Evolutionary conservation across 495 filamentous ascomycete species (phyloP).

Genomic region (Neohortaea acidophila): DNA sequence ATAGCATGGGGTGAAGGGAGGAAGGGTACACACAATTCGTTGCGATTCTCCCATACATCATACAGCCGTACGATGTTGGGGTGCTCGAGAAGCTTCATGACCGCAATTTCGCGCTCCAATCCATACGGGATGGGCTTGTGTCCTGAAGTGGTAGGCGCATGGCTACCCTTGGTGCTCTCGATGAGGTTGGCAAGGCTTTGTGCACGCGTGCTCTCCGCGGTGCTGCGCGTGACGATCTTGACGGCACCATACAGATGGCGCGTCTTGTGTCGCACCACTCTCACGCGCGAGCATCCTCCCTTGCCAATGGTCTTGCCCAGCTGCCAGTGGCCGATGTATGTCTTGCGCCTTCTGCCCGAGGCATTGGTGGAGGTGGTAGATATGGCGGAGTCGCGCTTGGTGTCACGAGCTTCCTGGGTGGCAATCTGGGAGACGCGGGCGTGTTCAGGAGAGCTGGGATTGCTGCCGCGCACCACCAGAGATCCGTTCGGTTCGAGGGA

Average conservation of each 20-base stretch:
- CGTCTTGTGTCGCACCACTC: constrained; percentile 58
- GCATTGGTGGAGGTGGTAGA: constrained; percentile 51
- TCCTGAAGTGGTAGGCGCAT: constrained; percentile 11
- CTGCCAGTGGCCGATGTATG: constrained; percentile 77
- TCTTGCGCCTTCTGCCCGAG: constrained; percentile 48
- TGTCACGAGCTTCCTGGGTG: constrained; percentile 36
- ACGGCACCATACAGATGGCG: constrained; percentile 70
- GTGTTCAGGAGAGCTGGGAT: constrained; percentile 32
- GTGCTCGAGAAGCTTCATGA: constrained; percentile 92
- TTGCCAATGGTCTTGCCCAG: constrained; percentile 73
- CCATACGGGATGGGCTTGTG: constrained; percentile 60
- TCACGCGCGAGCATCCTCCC: constrained; percentile 70
- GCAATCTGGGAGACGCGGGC: constrained; percentile 39
- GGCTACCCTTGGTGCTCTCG: constrained; percentile 22
- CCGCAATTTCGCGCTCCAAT: constrained; percentile 83
- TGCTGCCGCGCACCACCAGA: constrained; percentile 22
- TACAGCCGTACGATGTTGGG: constrained; percentile 79
- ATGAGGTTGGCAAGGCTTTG: constrained; percentile 59
- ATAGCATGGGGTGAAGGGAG: constrained; percentile 15
- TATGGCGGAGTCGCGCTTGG: constrained; percentile 56
- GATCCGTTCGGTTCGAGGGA: constrained; percentile 30
- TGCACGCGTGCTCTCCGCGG: constrained; percentile 52
- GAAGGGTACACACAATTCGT: constrained; percentile 59
- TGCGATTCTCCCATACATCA: constrained; percentile 92
- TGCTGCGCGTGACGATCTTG: constrained; percentile 80